A percentile compares a stretch with the other conserved stretches of the same genome.
Evolutionary conservation across 768 basidiomycete genomes (phyloP).

Genomic region (Obba rivulosa): DNA sequence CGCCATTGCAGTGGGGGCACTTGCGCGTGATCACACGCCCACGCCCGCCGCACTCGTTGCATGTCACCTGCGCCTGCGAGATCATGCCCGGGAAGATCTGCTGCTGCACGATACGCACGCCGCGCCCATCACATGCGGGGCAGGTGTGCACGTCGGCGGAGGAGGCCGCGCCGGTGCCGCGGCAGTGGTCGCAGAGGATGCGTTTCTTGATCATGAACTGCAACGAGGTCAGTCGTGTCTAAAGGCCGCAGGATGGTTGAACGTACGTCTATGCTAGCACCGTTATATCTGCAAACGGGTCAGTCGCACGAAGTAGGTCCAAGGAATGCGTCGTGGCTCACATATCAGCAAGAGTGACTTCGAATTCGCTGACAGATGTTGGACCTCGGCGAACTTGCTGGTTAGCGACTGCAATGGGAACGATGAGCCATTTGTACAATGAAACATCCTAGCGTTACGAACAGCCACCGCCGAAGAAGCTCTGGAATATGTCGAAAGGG

Average conservation of each 20-base stretch:
- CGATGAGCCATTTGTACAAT: not conserved
- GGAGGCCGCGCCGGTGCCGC: constrained; percentile 90
- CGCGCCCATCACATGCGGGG: constrained; percentile 74
- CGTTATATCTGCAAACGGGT: constrained; percentile 57
- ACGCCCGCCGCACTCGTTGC: constrained; percentile 79
- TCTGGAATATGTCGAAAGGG: constrained; percentile 92
- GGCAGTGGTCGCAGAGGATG: constrained; percentile 94
- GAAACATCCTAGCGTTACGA: constrained; percentile 23
- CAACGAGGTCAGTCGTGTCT: not conserved
- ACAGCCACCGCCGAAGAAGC: constrained; percentile 86
- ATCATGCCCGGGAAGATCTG: constrained; percentile 98
- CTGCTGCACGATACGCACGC: constrained; percentile 80
- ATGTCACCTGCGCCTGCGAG: constrained; percentile 80
- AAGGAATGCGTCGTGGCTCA: constrained; percentile 29
- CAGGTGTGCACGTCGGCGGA: constrained; percentile 88
- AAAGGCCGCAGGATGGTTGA: not conserved
- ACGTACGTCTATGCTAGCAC: constrained; percentile 76
- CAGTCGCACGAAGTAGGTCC: constrained; percentile 5
- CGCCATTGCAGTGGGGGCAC: constrained; percentile 80
- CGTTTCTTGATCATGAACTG: constrained; percentile 92
- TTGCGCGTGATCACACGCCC: constrained; percentile 71
- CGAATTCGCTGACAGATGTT: constrained; percentile 74
- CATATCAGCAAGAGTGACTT: constrained; percentile 84
- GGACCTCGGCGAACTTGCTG: constrained; percentile 74
- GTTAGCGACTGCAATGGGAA: not conserved